Percentiles rank a stretch among this genome's conserved stretches.
Evolutionary conservation across 352 stramenopile genomes (phyloP).

Genomic region (Globisporangium apiculatum): DNA sequence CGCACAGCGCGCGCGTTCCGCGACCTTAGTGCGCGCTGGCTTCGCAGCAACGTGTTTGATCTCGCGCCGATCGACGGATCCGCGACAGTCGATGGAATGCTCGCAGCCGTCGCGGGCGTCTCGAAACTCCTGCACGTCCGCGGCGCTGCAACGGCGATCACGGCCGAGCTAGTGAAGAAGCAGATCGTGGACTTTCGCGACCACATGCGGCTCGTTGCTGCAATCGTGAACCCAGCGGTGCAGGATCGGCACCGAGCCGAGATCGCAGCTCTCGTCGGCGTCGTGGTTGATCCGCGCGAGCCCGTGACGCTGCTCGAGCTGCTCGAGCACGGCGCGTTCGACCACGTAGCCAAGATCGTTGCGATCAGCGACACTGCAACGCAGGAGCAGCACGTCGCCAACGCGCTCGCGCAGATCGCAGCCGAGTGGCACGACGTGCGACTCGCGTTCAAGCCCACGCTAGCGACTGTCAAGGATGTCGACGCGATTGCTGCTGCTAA

Average conservation of each 20-base stretch:
- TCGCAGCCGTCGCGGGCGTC: slow-evolving; percentile 35
- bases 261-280: slow-evolving; percentile 33
- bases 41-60: slow-evolving; percentile 64
- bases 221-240: slow-evolving; percentile 60
- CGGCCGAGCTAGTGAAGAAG: slow-evolving; percentile 68
- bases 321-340: slow-evolving; percentile 58
- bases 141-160: slow-evolving; percentile 48
- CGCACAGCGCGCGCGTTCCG: slow-evolving; percentile 63
- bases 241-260: slow-evolving; percentile 59
- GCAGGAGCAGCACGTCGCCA: slow-evolving; percentile 57
- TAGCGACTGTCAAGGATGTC: neutral
- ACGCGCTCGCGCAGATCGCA: slow-evolving; percentile 32
- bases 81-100: slow-evolving; percentile 47
- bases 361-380: slow-evolving; percentile 64
- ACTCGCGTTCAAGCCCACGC: slow-evolving; percentile 35
- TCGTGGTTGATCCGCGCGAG: slow-evolving; percentile 41
- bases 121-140: slow-evolving; percentile 53
- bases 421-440: slow-evolving; percentile 37
- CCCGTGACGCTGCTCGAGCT: slow-evolving; percentile 63
- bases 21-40: slow-evolving; percentile 56
- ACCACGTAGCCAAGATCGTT: slow-evolving; percentile 38
- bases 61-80: slow-evolving; percentile 46
- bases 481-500: neutral
- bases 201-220: slow-evolving; percentile 49
- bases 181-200: slow-evolving; percentile 74